Percentiles rank a stretch among this genome's conserved stretches.
phyloP scores from a whole-genome alignment of 1,284 basidiomycete species.

The Malassezia dermatis region DNA sequence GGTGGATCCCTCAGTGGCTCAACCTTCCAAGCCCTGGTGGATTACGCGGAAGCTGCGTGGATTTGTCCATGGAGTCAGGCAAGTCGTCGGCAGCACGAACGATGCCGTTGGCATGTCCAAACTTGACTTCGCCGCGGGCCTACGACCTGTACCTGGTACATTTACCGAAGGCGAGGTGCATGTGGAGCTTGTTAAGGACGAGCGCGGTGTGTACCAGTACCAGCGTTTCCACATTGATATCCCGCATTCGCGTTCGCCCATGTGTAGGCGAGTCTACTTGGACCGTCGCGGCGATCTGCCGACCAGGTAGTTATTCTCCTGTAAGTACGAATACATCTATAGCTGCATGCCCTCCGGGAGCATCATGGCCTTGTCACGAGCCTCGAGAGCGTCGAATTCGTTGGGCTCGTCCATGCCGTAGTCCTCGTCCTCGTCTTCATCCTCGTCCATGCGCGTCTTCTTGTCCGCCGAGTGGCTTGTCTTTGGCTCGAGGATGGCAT shows the following conservation, averaged over 20 bases:
- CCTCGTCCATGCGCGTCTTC: not conserved
- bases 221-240: slow-evolving; percentile 32
- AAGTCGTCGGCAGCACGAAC: slow-evolving; percentile 8
- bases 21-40: slow-evolving; percentile 16
- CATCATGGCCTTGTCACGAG: slow-evolving; percentile 21
- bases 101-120: slow-evolving; percentile 11
- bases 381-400: slow-evolving; percentile 16
- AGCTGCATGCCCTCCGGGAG: slow-evolving; percentile 16
- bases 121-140: not conserved
- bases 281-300: slow-evolving; percentile 22
- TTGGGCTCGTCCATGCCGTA: slow-evolving; percentile 12
- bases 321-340: slow-evolving; percentile 4
- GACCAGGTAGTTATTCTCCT: not conserved
- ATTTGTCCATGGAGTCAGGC: not conserved
- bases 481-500: not conserved
- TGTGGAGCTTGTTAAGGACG: slow-evolving; percentile 36
- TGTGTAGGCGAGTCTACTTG: slow-evolving; percentile 28
- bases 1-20: not conserved
- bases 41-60: slow-evolving; percentile 12
- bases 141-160: slow-evolving; percentile 19
- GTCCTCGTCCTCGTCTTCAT: slow-evolving; percentile 14
- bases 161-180: slow-evolving; percentile 37
- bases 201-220: slow-evolving; percentile 32
- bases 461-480: not conserved
- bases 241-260: slow-evolving; percentile 24